Base-by-base conservation (phyloP, 2,329 filamentous ascomycete genomes). In the Xylaria sp. region DNA sequence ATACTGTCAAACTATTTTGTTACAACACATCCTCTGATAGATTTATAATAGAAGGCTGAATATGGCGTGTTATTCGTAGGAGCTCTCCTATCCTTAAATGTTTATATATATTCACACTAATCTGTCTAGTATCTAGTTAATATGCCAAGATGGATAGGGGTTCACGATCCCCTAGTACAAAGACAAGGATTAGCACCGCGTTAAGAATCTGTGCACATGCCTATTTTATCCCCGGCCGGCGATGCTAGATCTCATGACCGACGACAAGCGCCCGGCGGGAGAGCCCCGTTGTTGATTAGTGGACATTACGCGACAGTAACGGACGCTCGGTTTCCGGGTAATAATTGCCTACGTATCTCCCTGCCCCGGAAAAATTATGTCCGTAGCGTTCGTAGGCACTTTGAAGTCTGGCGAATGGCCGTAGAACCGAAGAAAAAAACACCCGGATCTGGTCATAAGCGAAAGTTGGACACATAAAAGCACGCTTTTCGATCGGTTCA, bases 301-400 rank as follows among this genome's bases (percentile, higher is more conserved):
- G 53, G 53, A 20, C n/a, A 56, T 56, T 56, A 23, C 32, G 20
- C 32, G 12, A 41, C 41, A 18, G 53, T 25, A 39, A 18, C 53
- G 53, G 53, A 56, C 53, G 53, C 53, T 56, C 53, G 53, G 34
- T 25, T 12, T 56, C 53, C 53, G 53, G 20, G 34, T 39, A 39
- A 41, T 39, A 39, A 41, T 36, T 23, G 15, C 8, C 34, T 28
- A 9, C 28, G 34, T 9, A 56, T 30, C 30, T 36, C 53, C 53
- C 53, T 56, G 20, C 20, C 8, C 53, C 53, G 53, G 53, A 56
- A 39, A 56, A 56, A 56, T 25, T 41, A 56, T 41, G 34, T 25
- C 53, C 32, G 34, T 56, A 18, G 20, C 12, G 6, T 18, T 25
- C 53, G 53, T 28, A 23, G 13, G 20, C 13, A 23, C 46, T 10